A percentile compares a stretch with the other conserved stretches of the same genome.
Conservation (phyloP, 768 basidiomycete species). For the Psilocybe tampanensis region DNA sequence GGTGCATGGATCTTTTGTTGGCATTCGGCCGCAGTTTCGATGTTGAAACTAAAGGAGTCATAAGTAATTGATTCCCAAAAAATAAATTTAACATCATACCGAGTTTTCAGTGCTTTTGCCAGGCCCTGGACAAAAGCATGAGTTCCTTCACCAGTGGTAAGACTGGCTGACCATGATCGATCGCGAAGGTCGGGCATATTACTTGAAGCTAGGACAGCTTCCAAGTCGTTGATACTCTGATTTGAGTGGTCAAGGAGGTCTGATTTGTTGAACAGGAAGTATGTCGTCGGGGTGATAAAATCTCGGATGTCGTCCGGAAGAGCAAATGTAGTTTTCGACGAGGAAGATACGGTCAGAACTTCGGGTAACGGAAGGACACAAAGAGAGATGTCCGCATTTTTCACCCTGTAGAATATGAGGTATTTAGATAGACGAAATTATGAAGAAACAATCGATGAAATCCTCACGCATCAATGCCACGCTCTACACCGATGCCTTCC, state of each 20-base stretch:
- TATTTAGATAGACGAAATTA: not conserved
- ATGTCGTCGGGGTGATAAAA: conserved; percentile 58
- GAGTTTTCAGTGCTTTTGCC: conserved; percentile 46
- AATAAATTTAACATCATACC: too few relatives aligned
- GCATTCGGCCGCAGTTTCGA: conserved; percentile 3
- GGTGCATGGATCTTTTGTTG: conserved; percentile 40
- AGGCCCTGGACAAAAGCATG: conserved; percentile 62
- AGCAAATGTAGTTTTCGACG: conserved; percentile 16
- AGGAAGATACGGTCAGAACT: conserved; percentile 20
- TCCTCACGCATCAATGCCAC: conserved; percentile 68
- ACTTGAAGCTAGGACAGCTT: not conserved
- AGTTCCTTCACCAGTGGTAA: conserved; percentile 60
- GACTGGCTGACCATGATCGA: conserved; percentile 62
- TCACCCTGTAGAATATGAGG: conserved; percentile 46
- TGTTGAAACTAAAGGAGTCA: conserved; percentile 11
- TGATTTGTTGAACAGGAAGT: conserved; percentile 79
- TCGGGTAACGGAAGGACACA: conserved; percentile 79
- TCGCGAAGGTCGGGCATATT: not conserved
- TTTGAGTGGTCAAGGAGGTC: conserved; percentile 36
- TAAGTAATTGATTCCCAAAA: too few relatives aligned
- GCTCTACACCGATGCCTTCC: conserved; percentile 80
- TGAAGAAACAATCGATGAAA: conserved; percentile 10
- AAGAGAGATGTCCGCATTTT: conserved; percentile 69
- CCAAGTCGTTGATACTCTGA: not conserved
- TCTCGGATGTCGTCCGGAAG: conserved; percentile 50